These are phyloP conservation scores for Fusarium bactridioides DNA, from an alignment of 2,329 filamentous ascomycete genomes.

Conservation along the genomic window DNA sequence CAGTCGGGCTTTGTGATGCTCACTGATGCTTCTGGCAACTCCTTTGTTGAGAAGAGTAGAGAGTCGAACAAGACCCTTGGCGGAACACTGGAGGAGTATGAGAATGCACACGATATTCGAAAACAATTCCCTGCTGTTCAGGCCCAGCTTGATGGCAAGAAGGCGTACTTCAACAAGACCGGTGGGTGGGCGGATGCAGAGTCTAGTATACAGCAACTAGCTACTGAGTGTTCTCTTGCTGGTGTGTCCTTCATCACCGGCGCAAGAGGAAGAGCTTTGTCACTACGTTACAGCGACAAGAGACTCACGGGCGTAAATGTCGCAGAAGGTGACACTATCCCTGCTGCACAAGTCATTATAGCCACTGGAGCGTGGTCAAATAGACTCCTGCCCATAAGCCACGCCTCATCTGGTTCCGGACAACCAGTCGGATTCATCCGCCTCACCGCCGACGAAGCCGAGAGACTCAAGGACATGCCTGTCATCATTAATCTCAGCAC, in stretches of 20 bases:
- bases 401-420: slow-evolving; percentile 69
- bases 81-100: slow-evolving; percentile 31
- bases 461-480: slow-evolving; percentile 60
- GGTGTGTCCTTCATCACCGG: slow-evolving; percentile 47
- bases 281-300: slow-evolving; percentile 24
- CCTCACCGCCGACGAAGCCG: slow-evolving; percentile 66
- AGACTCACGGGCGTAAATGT: slow-evolving; percentile 41
- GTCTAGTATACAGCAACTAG: slow-evolving; percentile 39
- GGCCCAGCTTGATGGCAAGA: slow-evolving; percentile 33
- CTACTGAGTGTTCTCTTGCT: slow-evolving; percentile 36
- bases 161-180: slow-evolving; percentile 39
- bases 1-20: slow-evolving; percentile 47
- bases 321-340: slow-evolving; percentile 51
- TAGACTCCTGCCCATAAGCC: slow-evolving; percentile 62
- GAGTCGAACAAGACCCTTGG: slow-evolving; percentile 25
- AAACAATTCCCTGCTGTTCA: slow-evolving; percentile 31
- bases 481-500: slow-evolving; percentile 65
- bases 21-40: slow-evolving; percentile 16
- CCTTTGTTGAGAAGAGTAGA: slow-evolving; percentile 35
- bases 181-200: slow-evolving; percentile 48
- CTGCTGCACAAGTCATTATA: slow-evolving; percentile 68
- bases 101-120: slow-evolving; percentile 35
- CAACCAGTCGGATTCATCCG: slow-evolving; percentile 72
- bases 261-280: slow-evolving; percentile 38
- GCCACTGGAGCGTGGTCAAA: slow-evolving; percentile 75